Base-by-base conservation (phyloP, 345 rosid species). In the Capsella bursapastoris region DNA sequence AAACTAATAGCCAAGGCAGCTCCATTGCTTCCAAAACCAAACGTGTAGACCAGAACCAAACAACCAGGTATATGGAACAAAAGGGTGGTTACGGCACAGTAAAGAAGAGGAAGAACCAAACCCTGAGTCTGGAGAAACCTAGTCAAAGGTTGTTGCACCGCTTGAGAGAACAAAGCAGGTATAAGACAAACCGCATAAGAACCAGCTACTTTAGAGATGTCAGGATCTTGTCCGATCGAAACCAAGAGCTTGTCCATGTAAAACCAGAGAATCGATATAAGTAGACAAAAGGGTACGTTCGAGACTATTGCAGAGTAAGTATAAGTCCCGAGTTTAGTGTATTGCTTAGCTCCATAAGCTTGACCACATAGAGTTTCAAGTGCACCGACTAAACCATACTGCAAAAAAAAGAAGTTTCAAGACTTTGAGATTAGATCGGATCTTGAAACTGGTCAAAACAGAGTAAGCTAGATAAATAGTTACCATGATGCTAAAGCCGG, bases 1-100 rank as follows among this genome's bases (percentile, higher is more conserved):
- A 86, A 10, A 66, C 84, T 57, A 52, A 77, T 74, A 9, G 88
- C 79, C 40, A 86, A 6, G 6, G 88, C 88, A 3, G 86, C 81
- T 29, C 90, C 85, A 7, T 22, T 13, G 51, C 40, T 72, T 49
- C 85, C 84, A n/a, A 76, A 65, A 41, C 70, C 75, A 61, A 63
- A 59, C 6, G 44, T 35, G 56, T 16, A 76, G 4, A 69, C 79
- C 10, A 69, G 25, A 51, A 16, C 44, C 74, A 58, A 64, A 18
- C 71, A 63, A 64, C 64, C 32, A 0, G 76, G 76, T 34, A 77
- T 31, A 40, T 77, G 80, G 34, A 77, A 70, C 53, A 57, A 34
- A 62, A 71, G 71, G 0, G 80, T 70, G 8, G 55, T 40, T 16
- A 70, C 6, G 9, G 80, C 8, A 16, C 66, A 63, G 18, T 53